Percentiles rank a stretch among this genome's conserved stretches.
These are phyloP conservation scores for Magnaporthales sp. DNA, from an alignment of 2,329 filamentous ascomycete species.

Conservation along the genomic window DNA sequence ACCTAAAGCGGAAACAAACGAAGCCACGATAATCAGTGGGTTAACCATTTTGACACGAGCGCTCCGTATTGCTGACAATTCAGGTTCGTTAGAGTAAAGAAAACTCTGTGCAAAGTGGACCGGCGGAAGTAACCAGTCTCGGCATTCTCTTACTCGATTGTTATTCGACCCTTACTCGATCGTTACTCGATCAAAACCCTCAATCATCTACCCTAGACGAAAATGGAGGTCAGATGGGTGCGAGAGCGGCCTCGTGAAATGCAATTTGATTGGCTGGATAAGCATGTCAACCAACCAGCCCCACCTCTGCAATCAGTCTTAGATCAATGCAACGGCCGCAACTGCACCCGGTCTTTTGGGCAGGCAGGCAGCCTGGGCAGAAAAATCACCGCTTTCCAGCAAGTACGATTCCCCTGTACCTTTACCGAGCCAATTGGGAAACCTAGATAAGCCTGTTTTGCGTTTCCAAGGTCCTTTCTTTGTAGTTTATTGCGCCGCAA, in stretches of 20 bases:
- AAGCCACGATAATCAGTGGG: not conserved
- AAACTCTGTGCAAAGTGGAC: not conserved
- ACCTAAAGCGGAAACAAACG: not conserved
- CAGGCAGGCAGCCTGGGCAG: not conserved
- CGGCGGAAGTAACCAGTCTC: not conserved
- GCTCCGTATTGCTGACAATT: not conserved
- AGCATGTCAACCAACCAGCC: not conserved
- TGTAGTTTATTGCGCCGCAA: not conserved
- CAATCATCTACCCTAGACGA: constrained; percentile 3
- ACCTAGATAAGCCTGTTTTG: not conserved
- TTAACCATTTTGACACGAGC: not conserved
- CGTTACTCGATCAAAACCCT: constrained; percentile 37
- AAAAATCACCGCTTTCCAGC: not conserved
- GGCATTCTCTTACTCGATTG: constrained; percentile 13
- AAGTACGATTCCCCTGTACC: not conserved
- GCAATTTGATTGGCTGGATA: constrained; percentile 2
- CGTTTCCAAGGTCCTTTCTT: not conserved
- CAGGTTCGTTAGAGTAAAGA: not conserved
- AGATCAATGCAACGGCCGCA: not conserved
- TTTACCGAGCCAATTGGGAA: not conserved
- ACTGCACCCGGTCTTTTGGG: not conserved
- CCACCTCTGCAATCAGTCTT: not conserved
- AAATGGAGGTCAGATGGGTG: not conserved
- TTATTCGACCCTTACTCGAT: constrained; percentile 32
- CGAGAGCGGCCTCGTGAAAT: not conserved